Conservation (phyloP, 2,329 filamentous ascomycete species). For the Apiospora phragmitis region DNA sequence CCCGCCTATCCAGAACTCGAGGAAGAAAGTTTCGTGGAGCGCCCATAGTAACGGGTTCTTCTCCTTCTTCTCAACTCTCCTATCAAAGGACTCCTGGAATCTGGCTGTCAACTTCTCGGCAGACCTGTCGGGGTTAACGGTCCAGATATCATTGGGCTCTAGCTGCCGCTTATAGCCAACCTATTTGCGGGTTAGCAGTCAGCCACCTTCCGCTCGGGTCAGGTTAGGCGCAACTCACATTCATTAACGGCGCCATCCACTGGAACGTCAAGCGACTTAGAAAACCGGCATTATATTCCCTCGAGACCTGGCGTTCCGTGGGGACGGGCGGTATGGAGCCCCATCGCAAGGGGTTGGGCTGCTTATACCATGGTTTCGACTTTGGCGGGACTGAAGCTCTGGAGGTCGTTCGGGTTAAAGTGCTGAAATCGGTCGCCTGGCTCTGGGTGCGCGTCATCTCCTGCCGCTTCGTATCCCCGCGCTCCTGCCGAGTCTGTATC, state of each 20-base stretch:
- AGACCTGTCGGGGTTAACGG: constrained; percentile 77
- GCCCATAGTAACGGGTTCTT: constrained; percentile 77
- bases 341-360: constrained; percentile 63
- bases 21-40: constrained; percentile 81
- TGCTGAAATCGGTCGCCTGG: constrained; percentile 54
- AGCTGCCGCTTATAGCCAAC: constrained; percentile 83
- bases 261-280: constrained; percentile 79
- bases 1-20: constrained; percentile 85
- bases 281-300: constrained; percentile 72
- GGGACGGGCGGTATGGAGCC: constrained; percentile 57
- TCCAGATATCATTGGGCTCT: constrained; percentile 83
- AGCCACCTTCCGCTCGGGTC: background rate
- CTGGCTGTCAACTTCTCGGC: constrained; percentile 68
- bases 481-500: constrained; percentile 27
- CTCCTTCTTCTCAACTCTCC: constrained; percentile 65
- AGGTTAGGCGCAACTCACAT: constrained; percentile 41
- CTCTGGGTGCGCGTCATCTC: constrained; percentile 48
- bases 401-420: constrained; percentile 43
- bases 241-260: constrained; percentile 91
- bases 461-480: too few relatives aligned
- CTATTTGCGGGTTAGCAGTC: constrained; percentile 38
- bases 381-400: constrained; percentile 27
- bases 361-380: constrained; percentile 63
- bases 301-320: constrained; percentile 53
- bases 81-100: constrained; percentile 68